Percentiles rank a stretch among this genome's conserved stretches.
Evolutionary conservation across 768 basidiomycete species (phyloP).

Genomic region (Boletus sp.): DNA sequence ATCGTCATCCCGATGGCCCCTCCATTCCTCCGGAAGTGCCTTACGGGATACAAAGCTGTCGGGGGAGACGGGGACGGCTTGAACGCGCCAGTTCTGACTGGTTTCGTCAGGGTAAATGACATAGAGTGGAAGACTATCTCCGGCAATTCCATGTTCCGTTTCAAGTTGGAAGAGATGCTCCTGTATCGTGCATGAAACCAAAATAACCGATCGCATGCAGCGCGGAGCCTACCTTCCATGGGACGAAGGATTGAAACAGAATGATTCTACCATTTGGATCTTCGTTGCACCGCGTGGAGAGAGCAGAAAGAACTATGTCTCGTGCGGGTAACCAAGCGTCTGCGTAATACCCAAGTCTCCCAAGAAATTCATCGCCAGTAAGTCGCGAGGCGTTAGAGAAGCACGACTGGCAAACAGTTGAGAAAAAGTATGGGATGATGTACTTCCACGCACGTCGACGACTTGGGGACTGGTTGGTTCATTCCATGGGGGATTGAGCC

Average conservation of each 20-base stretch:
- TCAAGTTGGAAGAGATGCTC: constrained; percentile 94
- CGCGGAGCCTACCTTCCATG: constrained; percentile 72
- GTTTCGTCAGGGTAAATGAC: constrained; percentile 88
- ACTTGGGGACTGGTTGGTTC: constrained; percentile 61
- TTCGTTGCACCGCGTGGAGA: constrained; percentile 52
- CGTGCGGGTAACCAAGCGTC: constrained; percentile 93
- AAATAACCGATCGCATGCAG: neutral
- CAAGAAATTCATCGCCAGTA: constrained; percentile 83
- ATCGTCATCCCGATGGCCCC: constrained; percentile 84
- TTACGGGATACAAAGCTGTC: constrained; percentile 91
- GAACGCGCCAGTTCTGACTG: constrained; percentile 79
- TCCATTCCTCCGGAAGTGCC: constrained; percentile 90
- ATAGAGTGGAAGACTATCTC: constrained; percentile 65
- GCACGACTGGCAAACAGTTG: constrained; percentile 45
- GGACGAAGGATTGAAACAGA: constrained; percentile 73
- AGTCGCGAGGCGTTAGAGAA: constrained; percentile 81
- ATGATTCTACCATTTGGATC: constrained; percentile 79
- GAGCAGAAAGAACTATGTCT: constrained; percentile 65
- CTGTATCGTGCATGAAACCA: constrained; percentile 34
- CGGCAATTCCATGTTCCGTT: constrained; percentile 45
- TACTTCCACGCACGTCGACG: constrained; percentile 61
- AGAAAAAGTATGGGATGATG: constrained; percentile 7
- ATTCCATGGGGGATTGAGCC: constrained; percentile 93
- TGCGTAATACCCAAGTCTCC: constrained; percentile 75
- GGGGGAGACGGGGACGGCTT: constrained; percentile 80